Evolutionary conservation across 2,329 filamentous ascomycete species (phyloP), one percentile per base, ranked within the genome.

Genomic region (Epichloe baconii): DNA sequence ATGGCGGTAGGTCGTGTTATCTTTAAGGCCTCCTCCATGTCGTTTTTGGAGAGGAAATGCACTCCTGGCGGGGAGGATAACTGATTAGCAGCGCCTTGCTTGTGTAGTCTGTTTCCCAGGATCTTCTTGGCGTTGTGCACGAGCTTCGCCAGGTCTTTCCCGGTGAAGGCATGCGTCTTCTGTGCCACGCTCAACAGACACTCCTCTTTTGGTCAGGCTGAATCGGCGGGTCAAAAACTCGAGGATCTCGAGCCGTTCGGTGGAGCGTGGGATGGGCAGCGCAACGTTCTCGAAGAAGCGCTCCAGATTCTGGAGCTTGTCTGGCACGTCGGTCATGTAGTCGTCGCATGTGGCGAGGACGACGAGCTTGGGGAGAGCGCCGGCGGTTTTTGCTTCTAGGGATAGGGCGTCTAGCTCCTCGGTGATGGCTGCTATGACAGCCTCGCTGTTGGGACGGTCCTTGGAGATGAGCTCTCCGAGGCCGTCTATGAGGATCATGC

Each of bases 111-210:
- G 48, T 48, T 52, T 5, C 57, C 61, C 14, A 59, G 57, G 3
- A 65, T 61, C 35, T 56, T 49, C 52, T 59, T 64, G 0, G 67
- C 62, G 23, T 62, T 64, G 4, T 54, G 41, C 4, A 85, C 71
- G 0, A 96, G 71, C 14, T 75, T 77, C n/a, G 73, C 70, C 1
- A 96, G 71, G 63, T 96, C 90, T 1, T 78, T 77, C 4, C 86
- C 85, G 35, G 88, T 94, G 65, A 88, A 96, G 4, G 90, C 91
- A 61, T 96, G 89, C 0, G 90, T 94, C 51, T 81, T 79, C 54
- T 86, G 79, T 42, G 84, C 84, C 43, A 95, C 69, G 17, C 74
- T 69, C 4, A 74, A 68, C 17, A 88, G 68, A 10, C 80, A 69
- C 1, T 68, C 67, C 3, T 83, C 73, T 50, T 66, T 8, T 71